phyloP scores from a whole-genome alignment of 768 basidiomycete genomes.

The Nidularia pulvinata region DNA sequence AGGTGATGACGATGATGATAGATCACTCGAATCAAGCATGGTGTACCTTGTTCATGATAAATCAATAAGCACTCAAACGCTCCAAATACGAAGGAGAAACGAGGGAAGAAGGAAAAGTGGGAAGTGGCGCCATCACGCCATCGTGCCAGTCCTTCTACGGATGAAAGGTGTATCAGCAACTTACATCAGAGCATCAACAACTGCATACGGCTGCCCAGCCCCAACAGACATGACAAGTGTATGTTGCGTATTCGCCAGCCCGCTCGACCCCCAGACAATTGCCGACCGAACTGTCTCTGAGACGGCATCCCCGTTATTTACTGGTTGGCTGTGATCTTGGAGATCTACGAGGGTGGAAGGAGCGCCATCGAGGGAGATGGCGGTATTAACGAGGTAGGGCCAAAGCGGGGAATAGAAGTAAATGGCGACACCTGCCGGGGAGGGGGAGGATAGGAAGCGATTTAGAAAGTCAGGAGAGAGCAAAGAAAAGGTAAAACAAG shows the following conservation, averaged over 20 bases:
- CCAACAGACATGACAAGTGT: not conserved
- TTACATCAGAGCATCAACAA: not conserved
- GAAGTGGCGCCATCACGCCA: too few species aligned
- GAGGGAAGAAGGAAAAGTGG: too few species aligned
- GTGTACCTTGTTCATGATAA: too few species aligned
- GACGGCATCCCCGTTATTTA: slow-evolving; percentile 17
- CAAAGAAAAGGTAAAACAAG: not conserved
- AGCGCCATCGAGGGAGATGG: slow-evolving; percentile 33
- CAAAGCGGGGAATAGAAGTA: slow-evolving; percentile 42
- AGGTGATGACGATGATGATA: too few species aligned
- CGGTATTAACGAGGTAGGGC: slow-evolving; percentile 42
- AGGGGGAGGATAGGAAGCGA: not conserved
- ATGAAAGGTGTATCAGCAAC: not conserved
- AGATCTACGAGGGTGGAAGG: slow-evolving; percentile 30
- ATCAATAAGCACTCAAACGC: too few species aligned
- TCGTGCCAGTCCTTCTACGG: too few species aligned
- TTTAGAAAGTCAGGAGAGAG: too few species aligned
- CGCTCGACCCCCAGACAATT: slow-evolving; percentile 26
- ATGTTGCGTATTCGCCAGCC: not conserved
- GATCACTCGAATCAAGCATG: too few species aligned
- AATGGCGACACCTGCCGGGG: slow-evolving; percentile 33
- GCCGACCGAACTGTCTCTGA: slow-evolving; percentile 33
- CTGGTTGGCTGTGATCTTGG: slow-evolving; percentile 26
- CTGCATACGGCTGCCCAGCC: not conserved
- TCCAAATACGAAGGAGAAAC: too few species aligned